A percentile compares a stretch with the other conserved stretches of the same genome.
Evolutionary conservation across 306 rosid genomes (phyloP).

Genomic region (Herpetospermum pedunculosum): DNA sequence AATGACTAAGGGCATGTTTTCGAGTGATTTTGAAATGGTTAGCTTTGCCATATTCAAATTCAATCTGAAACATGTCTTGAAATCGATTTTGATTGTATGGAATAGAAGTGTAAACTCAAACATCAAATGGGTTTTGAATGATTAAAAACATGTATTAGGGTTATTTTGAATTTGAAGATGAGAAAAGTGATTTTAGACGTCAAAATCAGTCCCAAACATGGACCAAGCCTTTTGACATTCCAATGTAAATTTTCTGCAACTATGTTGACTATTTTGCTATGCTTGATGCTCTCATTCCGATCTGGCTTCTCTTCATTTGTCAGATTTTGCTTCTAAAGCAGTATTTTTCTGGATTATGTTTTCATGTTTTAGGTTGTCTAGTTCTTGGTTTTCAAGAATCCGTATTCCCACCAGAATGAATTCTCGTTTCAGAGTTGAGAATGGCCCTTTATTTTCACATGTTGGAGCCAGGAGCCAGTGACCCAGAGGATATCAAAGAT

Average conservation of each 20-base stretch:
- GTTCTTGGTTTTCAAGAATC: neutral
- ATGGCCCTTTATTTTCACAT: neutral
- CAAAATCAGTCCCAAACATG: no score
- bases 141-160: no score
- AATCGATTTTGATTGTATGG: no score
- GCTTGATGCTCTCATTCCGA: neutral
- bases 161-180: no score
- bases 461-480: conserved; percentile 2
- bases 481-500: neutral
- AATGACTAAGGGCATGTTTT: no score
- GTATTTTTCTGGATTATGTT: neutral
- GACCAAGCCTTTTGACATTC: neutral
- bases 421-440: neutral
- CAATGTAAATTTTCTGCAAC: neutral
- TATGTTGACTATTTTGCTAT: neutral
- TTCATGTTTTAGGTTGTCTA: neutral
- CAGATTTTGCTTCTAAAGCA: neutral
- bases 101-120: no score
- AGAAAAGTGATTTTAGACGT: no score
- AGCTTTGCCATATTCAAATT: no score
- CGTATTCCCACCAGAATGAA: neutral
- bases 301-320: neutral
- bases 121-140: no score
- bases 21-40: no score
- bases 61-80: no score